These are phyloP conservation scores for Oryza coarctata DNA, from an alignment of 176 grass and related monocot genomes.

Conservation along the genomic window DNA sequence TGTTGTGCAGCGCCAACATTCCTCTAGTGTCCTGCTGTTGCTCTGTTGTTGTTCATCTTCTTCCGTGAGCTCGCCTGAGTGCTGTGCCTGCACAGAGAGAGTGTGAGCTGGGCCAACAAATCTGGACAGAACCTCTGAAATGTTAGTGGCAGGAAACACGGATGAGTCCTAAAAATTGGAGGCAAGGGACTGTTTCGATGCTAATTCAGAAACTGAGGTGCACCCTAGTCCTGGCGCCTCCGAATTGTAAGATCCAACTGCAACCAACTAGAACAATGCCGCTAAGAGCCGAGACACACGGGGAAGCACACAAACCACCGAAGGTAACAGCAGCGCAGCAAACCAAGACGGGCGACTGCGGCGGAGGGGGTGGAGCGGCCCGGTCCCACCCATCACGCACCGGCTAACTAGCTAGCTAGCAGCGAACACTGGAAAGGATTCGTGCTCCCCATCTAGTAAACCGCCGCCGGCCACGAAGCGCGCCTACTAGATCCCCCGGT, in stretches of 20 bases:
- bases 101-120: too few species aligned
- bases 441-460: neutral
- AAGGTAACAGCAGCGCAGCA: neutral
- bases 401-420: neutral
- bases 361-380: neutral
- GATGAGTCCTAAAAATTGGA: neutral
- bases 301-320: neutral
- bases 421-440: neutral
- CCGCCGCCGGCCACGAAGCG: too few species aligned
- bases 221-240: neutral
- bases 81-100: too few species aligned
- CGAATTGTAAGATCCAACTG: neutral
- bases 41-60: too few species aligned
- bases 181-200: neutral
- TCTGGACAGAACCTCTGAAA: too few species aligned
- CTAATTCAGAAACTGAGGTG: neutral
- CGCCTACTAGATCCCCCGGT: neutral
- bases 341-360: neutral
- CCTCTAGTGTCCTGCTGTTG: too few species aligned
- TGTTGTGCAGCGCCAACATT: too few species aligned
- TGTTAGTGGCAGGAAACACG: neutral
- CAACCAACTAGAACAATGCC: neutral
- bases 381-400: neutral
- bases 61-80: too few species aligned
- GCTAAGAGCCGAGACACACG: neutral